These are phyloP conservation scores for Fusarium sarcochroum DNA, from an alignment of 2,329 filamentous ascomycete species.

Conservation along the genomic window DNA sequence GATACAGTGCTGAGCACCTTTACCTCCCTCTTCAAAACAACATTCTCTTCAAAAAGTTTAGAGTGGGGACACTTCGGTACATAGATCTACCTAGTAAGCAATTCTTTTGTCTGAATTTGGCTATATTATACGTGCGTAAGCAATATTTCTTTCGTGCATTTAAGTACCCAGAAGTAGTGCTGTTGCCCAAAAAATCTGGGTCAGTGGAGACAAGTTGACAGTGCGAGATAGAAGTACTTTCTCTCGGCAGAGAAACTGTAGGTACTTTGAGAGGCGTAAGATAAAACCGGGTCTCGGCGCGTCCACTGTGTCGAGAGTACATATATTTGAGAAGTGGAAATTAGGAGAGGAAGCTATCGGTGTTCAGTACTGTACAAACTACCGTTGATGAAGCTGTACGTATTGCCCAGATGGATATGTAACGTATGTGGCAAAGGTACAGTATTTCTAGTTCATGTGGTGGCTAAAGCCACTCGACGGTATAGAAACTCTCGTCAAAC, in stretches of 20 bases:
- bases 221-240: background rate
- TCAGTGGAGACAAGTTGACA: background rate
- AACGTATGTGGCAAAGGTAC: too few species aligned
- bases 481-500: constrained; percentile 2
- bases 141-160: background rate
- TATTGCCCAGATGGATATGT: too few species aligned
- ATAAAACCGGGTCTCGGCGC: too few species aligned
- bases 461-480: background rate
- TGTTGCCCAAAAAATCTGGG: background rate
- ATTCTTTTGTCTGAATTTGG: background rate
- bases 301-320: too few species aligned
- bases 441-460: too few species aligned
- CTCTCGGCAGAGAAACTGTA: background rate
- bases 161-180: background rate
- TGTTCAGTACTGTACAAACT: too few species aligned
- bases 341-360: too few species aligned
- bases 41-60: background rate
- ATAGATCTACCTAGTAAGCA: background rate
- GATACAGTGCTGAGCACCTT: background rate
- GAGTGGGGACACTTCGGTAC: background rate
- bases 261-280: too few species aligned
- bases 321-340: too few species aligned
- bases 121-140: background rate
- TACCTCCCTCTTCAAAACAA: background rate
- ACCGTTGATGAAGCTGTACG: too few species aligned